These are phyloP conservation scores for Aristolochia fimbriata DNA, from an alignment of 164 flowering plant species.

Conservation along the genomic window DNA sequence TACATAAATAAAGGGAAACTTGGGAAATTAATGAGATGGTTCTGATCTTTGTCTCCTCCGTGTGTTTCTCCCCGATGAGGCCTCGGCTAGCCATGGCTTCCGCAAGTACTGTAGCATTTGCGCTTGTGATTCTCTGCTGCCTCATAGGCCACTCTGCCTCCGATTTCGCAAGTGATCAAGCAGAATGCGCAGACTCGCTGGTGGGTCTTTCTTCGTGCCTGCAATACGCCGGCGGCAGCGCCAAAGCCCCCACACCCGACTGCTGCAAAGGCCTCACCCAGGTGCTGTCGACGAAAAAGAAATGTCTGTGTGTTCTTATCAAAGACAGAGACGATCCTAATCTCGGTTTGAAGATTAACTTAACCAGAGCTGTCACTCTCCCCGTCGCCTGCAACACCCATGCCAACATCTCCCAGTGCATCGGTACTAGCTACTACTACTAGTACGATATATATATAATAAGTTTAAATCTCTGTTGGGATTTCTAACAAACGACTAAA, in stretches of 20 bases:
- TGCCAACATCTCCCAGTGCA: slow-evolving; percentile 10
- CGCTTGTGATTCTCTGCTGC: slow-evolving; percentile 4
- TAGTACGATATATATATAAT: slow-evolving; percentile 13
- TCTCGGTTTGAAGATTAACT: slow-evolving; percentile 60
- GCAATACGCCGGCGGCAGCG: slow-evolving; percentile 48
- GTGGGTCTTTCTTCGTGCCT: slow-evolving; percentile 58
- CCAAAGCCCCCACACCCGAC: slow-evolving; percentile 56
- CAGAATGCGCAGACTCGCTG: slow-evolving; percentile 45
- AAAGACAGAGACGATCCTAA: slow-evolving; percentile 57
- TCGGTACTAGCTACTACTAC: not conserved
- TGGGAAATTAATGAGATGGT: too few relatives aligned
- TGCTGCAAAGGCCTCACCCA: slow-evolving; percentile 62
- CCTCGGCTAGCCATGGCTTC: too few relatives aligned
- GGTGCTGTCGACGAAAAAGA: slow-evolving; percentile 40
- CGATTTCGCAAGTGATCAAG: slow-evolving; percentile 37
- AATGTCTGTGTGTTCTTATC: slow-evolving; percentile 62
- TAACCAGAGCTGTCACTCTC: slow-evolving; percentile 48
- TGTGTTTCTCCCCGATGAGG: too few relatives aligned
- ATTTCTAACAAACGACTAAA: slow-evolving; percentile 5
- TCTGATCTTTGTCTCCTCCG: too few relatives aligned
- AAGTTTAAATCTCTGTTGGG: not conserved
- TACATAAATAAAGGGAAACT: too few relatives aligned
- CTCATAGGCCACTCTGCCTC: slow-evolving; percentile 18
- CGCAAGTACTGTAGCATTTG: not conserved
- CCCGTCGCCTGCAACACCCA: slow-evolving; percentile 11